Evolutionary conservation across 2,329 filamentous ascomycete species (phyloP).

Genomic region (Monosporascus ibericus): DNA sequence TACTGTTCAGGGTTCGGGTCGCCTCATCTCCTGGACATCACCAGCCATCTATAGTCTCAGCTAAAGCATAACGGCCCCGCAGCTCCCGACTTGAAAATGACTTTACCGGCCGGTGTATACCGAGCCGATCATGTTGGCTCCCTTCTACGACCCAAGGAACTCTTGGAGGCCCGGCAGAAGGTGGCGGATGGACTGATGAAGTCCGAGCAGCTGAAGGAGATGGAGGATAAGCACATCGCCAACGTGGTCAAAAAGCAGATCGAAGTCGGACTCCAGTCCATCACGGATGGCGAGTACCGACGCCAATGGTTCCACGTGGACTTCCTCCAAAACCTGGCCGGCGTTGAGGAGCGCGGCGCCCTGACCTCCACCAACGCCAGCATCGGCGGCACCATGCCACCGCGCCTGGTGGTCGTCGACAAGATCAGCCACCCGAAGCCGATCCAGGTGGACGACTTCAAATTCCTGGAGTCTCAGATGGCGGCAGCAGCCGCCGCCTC

Average conservation of each 20-base stretch:
- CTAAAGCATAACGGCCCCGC: background rate
- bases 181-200: constrained; percentile 36
- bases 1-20: background rate
- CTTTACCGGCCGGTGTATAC: constrained; percentile 36
- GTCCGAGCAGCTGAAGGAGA: constrained; percentile 37
- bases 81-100: constrained; percentile 21
- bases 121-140: constrained; percentile 52
- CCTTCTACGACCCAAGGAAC: constrained; percentile 43
- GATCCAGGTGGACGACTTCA: constrained; percentile 52
- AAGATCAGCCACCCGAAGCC: constrained; percentile 47
- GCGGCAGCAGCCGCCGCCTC: constrained; percentile 16
- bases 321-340: constrained; percentile 48
- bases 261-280: constrained; percentile 39
- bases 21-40: background rate
- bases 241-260: constrained; percentile 43
- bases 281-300: constrained; percentile 53
- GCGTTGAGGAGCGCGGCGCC: constrained; percentile 45
- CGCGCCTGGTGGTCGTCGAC: constrained; percentile 45
- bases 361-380: constrained; percentile 36
- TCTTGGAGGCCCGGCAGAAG: constrained; percentile 43
- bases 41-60: background rate
- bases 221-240: constrained; percentile 45
- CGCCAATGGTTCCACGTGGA: constrained; percentile 54
- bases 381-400: constrained; percentile 46
- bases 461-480: constrained; percentile 45